Percentiles rank a stretch among this genome's conserved stretches.
Evolutionary conservation across 2,329 filamentous ascomycete genomes (phyloP).

Genomic region (Nakataea oryzae): DNA sequence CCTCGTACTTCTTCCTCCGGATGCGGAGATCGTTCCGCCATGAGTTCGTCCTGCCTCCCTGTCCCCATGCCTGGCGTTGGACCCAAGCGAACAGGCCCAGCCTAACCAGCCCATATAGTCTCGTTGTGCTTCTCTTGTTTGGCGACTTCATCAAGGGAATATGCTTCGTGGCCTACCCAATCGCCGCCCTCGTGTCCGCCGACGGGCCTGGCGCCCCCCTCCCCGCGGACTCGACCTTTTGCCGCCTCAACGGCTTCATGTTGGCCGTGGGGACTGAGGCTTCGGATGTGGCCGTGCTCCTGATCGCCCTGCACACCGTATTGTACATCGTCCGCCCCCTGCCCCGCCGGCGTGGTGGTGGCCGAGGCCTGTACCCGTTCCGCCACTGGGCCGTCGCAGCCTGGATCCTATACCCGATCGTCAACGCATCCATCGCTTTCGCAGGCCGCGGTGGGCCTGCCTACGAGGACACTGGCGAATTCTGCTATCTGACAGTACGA

Average conservation of each 20-base stretch:
- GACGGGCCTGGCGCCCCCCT: conserved; percentile 29
- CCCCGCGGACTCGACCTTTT: conserved; percentile 42
- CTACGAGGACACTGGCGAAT: conserved; percentile 54
- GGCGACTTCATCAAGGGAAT: conserved; percentile 62
- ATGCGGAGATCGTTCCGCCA: conserved; percentile 69
- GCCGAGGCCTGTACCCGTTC: conserved; percentile 59
- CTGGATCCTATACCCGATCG: conserved; percentile 46
- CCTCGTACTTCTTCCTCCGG: conserved; percentile 62
- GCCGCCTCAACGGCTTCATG: conserved; percentile 60
- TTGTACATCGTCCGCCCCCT: conserved; percentile 59
- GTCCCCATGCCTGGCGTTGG: not conserved
- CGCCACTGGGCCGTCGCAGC: conserved; percentile 46
- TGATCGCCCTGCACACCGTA: conserved; percentile 64
- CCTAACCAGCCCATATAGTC: conserved; percentile 28
- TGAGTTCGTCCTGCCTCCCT: conserved; percentile 37
- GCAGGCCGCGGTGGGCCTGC: conserved; percentile 34
- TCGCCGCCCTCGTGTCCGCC: conserved; percentile 38
- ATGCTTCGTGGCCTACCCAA: conserved; percentile 57
- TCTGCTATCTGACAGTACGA: conserved; percentile 58
- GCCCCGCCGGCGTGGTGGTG: conserved; percentile 25
- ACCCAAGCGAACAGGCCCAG: not conserved
- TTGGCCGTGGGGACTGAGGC: conserved; percentile 57
- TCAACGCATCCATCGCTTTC: conserved; percentile 55
- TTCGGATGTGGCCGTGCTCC: conserved; percentile 59
- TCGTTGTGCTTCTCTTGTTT: conserved; percentile 64